Conservation (phyloP, 148 eudicot genomes). For the Chenopodium formosanum region DNA sequence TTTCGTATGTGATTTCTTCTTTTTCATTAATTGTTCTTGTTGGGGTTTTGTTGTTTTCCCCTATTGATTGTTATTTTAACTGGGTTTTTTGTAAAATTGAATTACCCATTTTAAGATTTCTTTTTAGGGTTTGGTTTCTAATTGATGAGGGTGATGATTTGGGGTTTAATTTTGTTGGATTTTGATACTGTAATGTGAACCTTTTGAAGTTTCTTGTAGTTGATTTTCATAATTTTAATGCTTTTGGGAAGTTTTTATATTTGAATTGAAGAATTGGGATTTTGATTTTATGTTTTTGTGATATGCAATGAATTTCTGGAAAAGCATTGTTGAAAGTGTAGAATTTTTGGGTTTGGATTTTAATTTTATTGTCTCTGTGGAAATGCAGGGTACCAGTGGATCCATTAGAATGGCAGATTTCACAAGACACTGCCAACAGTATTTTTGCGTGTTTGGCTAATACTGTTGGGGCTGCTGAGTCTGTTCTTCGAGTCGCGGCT, state of each 20-base stretch:
- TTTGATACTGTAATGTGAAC: too few relatives aligned
- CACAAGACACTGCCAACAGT: conserved; percentile 76
- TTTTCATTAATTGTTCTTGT: not conserved
- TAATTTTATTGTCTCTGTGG: not conserved
- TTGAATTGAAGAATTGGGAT: not conserved
- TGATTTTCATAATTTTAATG: not conserved
- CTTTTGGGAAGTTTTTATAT: not conserved
- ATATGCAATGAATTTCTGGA: too few relatives aligned
- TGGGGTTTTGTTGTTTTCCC: not conserved
- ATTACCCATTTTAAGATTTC: too few relatives aligned
- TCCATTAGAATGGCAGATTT: conserved; percentile 96
- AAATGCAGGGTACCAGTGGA: conserved; percentile 81
- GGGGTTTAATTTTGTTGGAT: too few relatives aligned
- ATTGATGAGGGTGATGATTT: too few relatives aligned
- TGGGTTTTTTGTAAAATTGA: not conserved
- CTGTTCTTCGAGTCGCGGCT: conserved; percentile 93
- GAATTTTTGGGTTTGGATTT: not conserved
- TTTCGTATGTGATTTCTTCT: conserved; percentile 37
- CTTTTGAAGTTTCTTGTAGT: too few relatives aligned
- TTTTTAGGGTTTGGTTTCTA: too few relatives aligned
- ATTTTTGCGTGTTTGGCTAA: conserved; percentile 87
- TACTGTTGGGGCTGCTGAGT: conserved; percentile 96
- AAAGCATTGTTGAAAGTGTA: too few relatives aligned
- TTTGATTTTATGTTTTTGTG: not conserved
- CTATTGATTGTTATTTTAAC: not conserved